These are phyloP conservation scores for Leishmania tropica DNA, from an alignment of 208 protist genomes.

Conservation along the genomic window DNA sequence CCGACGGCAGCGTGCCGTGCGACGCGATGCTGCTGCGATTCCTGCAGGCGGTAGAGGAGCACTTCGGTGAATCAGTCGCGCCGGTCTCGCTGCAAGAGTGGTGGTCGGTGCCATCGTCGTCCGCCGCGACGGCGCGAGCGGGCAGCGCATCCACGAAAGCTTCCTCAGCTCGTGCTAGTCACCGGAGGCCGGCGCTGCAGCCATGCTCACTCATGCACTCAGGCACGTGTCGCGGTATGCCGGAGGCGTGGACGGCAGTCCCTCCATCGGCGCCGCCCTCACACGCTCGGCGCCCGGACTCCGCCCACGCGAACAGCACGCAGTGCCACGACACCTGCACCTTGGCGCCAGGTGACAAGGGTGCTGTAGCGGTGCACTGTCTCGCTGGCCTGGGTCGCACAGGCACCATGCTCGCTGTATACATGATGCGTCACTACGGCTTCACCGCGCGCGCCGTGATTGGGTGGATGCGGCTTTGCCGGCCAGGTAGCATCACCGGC, in stretches of 20 bases:
- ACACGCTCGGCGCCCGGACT: background rate
- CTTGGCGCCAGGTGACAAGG: conserved; percentile 10
- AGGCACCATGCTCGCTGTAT: conserved; percentile 93
- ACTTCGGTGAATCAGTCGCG: conserved; percentile 31
- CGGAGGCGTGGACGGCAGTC: conserved; percentile 32
- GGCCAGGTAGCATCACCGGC: conserved; percentile 96
- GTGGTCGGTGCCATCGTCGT: conserved; percentile 19
- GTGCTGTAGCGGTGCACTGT: conserved; percentile 95
- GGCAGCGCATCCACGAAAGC: conserved; percentile 2
- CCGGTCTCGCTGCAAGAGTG: conserved; percentile 26
- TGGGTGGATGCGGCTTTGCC: conserved; percentile 93
- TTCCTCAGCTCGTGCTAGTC: background rate
- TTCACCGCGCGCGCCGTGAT: conserved; percentile 94
- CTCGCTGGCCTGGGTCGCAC: conserved; percentile 96
- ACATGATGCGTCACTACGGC: conserved; percentile 94
- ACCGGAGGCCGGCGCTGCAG: background rate
- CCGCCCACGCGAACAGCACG: background rate
- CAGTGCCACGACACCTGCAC: background rate
- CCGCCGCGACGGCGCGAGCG: background rate
- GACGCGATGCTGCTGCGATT: conserved; percentile 89
- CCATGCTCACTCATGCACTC: conserved; percentile 24
- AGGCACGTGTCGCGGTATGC: conserved; percentile 45
- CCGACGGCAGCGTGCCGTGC: conserved; percentile 92
- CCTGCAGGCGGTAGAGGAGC: conserved; percentile 79
- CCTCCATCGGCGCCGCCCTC: background rate